Evolutionary conservation across 495 filamentous ascomycete species (phyloP), one percentile per base, ranked within the genome.

Genomic region (Delitschia confertaspora): DNA sequence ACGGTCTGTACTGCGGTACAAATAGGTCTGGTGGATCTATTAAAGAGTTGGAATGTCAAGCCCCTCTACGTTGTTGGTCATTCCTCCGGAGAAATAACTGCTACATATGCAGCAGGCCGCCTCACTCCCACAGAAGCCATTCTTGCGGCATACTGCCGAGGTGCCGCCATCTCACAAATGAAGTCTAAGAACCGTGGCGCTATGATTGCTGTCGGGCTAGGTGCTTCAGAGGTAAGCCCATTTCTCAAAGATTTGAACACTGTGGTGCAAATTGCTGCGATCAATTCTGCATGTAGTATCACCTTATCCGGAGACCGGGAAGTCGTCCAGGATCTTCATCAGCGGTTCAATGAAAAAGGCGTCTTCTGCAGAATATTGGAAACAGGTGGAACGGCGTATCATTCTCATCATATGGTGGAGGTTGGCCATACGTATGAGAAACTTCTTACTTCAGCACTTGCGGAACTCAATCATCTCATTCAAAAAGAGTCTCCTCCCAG

Each of bases 1-100:
- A 39, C 49, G 2, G 21, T 53, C 3, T 53, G 49, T 25, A 53
- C 49, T 4, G 49, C 49, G 1, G 5, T 53, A 6, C 49, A 53
- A 30, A 42, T 53, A 11, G 49, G 6, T 2, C 36, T 53, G 4
- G 43, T 53, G 11, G 41, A 47, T 14, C 35, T 53, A 10, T 23
- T 53, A 17, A 2, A 7, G 0, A 42, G 38, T 1, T 53, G 42
- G 42, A 11, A 2, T 8, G 33, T 47, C 7, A 7, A 2, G 2
- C 20, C 42, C 1, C 1, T 1, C 5, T 24, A 14, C 6, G 18
- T 13, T 10, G 35, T 47, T 1, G 49, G 49, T 1, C 49, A 53
- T 33, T 53, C 49, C 7, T 53, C 49, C 2, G 49, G 49, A 3
- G 49, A 53, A 21, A 53, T 53, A 0, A 43, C 49, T 7, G 49